A percentile compares a stretch with the other conserved stretches of the same genome.
These are phyloP conservation scores for Penicillium manginii DNA, from an alignment of 495 filamentous ascomycete species.

Conservation along the genomic window DNA sequence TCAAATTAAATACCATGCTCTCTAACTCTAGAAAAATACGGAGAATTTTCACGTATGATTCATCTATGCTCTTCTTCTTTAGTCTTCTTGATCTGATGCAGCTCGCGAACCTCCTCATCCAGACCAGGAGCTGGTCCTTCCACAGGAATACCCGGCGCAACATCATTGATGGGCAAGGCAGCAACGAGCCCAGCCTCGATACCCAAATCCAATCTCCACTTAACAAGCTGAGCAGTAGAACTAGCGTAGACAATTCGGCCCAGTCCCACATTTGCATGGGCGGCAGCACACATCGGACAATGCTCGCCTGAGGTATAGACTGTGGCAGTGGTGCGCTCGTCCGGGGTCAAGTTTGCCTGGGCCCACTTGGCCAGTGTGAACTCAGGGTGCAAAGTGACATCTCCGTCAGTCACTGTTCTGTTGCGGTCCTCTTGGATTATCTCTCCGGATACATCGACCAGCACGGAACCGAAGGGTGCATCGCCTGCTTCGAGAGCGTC, in stretches of 20 bases:
- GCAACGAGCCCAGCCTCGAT: constrained; percentile 8
- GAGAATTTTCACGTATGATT: not conserved
- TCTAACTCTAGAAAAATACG: too few species aligned
- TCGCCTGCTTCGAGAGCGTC: constrained; percentile 36
- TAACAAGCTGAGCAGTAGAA: constrained; percentile 17
- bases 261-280: constrained; percentile 32
- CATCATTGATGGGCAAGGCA: constrained; percentile 12
- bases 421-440: constrained; percentile 26
- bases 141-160: constrained; percentile 18
- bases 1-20: too few species aligned
- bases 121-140: constrained; percentile 21
- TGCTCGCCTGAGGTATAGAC: constrained; percentile 43
- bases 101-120: constrained; percentile 15
- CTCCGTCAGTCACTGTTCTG: constrained; percentile 15
- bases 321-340: constrained; percentile 27
- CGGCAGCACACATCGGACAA: constrained; percentile 39
- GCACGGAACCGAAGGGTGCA: constrained; percentile 32
- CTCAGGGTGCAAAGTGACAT: constrained; percentile 24
- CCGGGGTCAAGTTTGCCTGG: constrained; percentile 24
- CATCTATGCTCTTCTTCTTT: not conserved
- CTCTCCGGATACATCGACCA: constrained; percentile 13
- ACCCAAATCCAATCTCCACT: constrained; percentile 19
- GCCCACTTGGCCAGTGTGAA: constrained; percentile 22
- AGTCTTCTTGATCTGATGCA: constrained; percentile 21
- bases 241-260: constrained; percentile 36